Base-by-base conservation (phyloP, 768 basidiomycete genomes). In the Termitomyces sp. region DNA sequence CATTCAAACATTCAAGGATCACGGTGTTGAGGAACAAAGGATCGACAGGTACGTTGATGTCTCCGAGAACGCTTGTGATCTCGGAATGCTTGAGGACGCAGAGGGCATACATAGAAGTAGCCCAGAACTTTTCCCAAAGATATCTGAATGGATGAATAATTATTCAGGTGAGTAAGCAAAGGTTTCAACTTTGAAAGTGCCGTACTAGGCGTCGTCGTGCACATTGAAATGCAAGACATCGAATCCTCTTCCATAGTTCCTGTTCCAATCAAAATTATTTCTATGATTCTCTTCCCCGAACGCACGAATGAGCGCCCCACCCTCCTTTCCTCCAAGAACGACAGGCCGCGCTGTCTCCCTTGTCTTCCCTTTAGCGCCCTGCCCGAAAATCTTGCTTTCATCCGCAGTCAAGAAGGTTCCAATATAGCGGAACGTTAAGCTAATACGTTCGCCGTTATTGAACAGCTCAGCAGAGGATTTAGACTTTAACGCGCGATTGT, bases 261-360 rank as follows among this genome's bases (percentile, higher is more conserved):
- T 73, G 4, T 87, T 81, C 91, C 91, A 91, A 67, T 91, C 80
- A 68, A 92, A 92, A 55, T 83, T 78, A 60, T 80, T 85, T 62
- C 79, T 74, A 47, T 87, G 84, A 63, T 92, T 92, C 76, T 92
- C 91, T 60, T 80, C 77, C 36, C 90, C 90, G 76, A 92, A 92
- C 17, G 84, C 88, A 31, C 70, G 69, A 14, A 91, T 73, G 65
- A 92, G 69, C 60, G 66, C 72, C 54, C 73, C 74, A 29, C 78
- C 81, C 67, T 86, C 82, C 60, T 73, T 71, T 12, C 69, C 72
- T 17, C 86, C 86, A 59, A 76, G 74, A 10, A 87, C 75, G 31
- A 90, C 85, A n/a, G 76, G 67, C 37, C 78, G 72, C 10, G 86
- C 87, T 3, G 79, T 74, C 45, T 79, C 84, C 56, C 66, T 77